These are phyloP conservation scores for Aegilops longissima DNA, from an alignment of 176 grass and related monocot genomes.

Conservation along the genomic window DNA sequence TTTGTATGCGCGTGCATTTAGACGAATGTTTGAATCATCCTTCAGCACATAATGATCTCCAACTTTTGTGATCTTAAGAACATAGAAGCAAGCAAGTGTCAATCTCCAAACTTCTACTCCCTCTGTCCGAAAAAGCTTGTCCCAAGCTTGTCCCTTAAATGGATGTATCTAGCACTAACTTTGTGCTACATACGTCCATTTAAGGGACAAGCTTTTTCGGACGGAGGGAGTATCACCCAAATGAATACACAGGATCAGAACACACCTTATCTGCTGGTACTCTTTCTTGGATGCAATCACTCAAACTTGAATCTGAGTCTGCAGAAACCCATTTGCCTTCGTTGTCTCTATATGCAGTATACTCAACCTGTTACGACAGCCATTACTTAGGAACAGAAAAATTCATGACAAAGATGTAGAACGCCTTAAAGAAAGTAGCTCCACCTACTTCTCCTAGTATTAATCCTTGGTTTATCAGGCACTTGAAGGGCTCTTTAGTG, in stretches of 20 bases:
- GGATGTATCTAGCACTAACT: no score
- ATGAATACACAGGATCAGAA: background rate
- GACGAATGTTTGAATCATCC: constrained; percentile 65
- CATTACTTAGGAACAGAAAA: constrained; percentile 35
- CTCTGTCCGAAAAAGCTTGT: no score
- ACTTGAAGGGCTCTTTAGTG: constrained; percentile 94
- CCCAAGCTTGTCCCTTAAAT: no score
- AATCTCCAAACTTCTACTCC: background rate
- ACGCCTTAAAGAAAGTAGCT: constrained; percentile 1
- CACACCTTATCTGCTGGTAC: constrained; percentile 78
- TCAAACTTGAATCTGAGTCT: constrained; percentile 52
- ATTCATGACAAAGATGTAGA: background rate
- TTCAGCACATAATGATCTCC: constrained; percentile 89
- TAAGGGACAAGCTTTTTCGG: no score
- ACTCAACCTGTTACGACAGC: constrained; percentile 71
- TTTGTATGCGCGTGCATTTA: constrained; percentile 85
- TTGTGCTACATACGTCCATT: no score
- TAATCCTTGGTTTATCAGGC: constrained; percentile 99
- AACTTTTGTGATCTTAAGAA: constrained; percentile 76
- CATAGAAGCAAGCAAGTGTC: constrained; percentile 9
- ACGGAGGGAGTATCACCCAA: constrained; percentile 24
- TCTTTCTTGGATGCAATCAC: constrained; percentile 74
- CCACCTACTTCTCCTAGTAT: constrained; percentile 94
- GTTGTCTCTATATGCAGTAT: constrained; percentile 77
- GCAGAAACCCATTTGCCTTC: constrained; percentile 79